Percentiles rank a stretch among this genome's conserved stretches.
Evolutionary conservation across 495 filamentous ascomycete genomes (phyloP).

Genomic region (Cryomyces minteri): DNA sequence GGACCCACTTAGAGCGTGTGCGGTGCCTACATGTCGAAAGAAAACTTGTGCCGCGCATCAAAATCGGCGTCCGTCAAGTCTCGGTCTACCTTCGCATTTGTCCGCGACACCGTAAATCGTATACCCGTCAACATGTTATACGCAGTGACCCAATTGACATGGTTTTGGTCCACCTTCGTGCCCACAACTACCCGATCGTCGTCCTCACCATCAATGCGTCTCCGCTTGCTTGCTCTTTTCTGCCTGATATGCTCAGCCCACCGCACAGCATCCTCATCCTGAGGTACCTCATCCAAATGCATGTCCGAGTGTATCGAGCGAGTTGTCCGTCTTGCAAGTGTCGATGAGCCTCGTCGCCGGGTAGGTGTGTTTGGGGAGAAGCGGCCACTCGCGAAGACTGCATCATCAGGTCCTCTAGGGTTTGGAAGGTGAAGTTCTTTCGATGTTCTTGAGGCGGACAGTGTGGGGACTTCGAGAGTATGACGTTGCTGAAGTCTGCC

Average conservation of each 20-base stretch:
- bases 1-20: not conserved
- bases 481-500: constrained; percentile 58
- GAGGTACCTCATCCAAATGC: constrained; percentile 62
- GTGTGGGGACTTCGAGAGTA: constrained; percentile 72
- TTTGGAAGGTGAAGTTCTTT: not conserved
- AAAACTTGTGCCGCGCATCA: constrained; percentile 84
- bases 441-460: constrained; percentile 21
- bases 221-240: constrained; percentile 67
- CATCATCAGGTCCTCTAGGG: constrained; percentile 40
- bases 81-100: constrained; percentile 91
- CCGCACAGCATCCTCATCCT: constrained; percentile 75
- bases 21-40: constrained; percentile 73
- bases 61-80: constrained; percentile 82
- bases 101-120: constrained; percentile 86
- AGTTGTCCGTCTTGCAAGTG: constrained; percentile 60
- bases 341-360: constrained; percentile 62
- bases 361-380: constrained; percentile 57
- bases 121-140: constrained; percentile 99
- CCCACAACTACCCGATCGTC: constrained; percentile 88
- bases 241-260: constrained; percentile 89
- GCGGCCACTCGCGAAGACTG: constrained; percentile 50
- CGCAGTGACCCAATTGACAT: constrained; percentile 93
- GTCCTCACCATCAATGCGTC: constrained; percentile 71
- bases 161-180: constrained; percentile 92
- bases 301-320: constrained; percentile 71